phyloP scores from a whole-genome alignment of 768 basidiomycete species.

The Rhodotorula toruloides region DNA sequence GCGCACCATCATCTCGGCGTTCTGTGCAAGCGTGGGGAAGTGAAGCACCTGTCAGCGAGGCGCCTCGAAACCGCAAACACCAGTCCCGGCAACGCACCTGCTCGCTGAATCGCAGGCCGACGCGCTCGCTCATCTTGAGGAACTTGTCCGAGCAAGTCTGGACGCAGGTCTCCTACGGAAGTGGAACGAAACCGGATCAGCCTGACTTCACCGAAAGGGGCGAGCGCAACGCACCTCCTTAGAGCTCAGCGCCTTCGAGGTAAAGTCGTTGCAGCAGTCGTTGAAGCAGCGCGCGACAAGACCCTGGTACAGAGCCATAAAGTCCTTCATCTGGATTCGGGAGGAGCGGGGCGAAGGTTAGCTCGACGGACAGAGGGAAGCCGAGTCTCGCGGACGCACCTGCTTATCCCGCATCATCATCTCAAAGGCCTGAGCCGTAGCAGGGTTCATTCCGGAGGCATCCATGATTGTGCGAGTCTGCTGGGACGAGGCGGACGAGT shows the following conservation, averaged over 20 bases:
- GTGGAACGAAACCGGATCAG: background rate
- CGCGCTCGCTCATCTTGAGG: conserved; percentile 56
- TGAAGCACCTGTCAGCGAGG: background rate
- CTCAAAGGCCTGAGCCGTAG: conserved; percentile 95
- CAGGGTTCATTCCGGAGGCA: conserved; percentile 59
- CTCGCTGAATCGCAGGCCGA: conserved; percentile 33
- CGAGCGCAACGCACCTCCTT: conserved; percentile 65
- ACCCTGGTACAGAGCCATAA: conserved; percentile 86
- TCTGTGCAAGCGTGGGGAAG: background rate
- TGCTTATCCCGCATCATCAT: conserved; percentile 94
- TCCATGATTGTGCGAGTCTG: conserved; percentile 28
- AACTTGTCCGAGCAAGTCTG: conserved; percentile 96
- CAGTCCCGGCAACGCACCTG: background rate
- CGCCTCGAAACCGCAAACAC: background rate
- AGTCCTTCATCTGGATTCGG: conserved; percentile 87
- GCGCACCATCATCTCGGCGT: conserved; percentile 36
- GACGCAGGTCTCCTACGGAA: conserved; percentile 74
- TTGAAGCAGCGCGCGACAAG: conserved; percentile 95
- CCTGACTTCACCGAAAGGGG: no score
- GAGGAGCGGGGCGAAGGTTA: background rate
- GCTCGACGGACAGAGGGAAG: background rate
- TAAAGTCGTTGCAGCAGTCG: conserved; percentile 92
- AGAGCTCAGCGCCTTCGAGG: conserved; percentile 81
- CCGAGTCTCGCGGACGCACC: conserved; percentile 51
- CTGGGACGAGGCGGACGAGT: background rate